phyloP scores from a whole-genome alignment of 2,329 filamentous ascomycete species.

The Beauveria varroae region DNA sequence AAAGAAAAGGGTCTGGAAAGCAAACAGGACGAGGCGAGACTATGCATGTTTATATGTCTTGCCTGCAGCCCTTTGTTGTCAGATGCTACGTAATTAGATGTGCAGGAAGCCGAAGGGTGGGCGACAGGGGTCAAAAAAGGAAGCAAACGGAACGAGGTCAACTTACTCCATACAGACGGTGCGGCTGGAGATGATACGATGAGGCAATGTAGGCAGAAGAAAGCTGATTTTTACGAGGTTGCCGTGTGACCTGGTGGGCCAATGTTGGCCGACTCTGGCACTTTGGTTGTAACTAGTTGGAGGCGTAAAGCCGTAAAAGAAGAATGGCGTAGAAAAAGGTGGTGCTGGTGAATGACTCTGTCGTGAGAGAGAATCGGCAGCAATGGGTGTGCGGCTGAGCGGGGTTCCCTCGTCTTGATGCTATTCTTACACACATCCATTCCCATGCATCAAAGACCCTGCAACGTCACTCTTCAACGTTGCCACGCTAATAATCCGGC shows the following conservation, averaged over 20 bases:
- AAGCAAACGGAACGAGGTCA: background rate
- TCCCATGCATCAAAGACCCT: too few relatives aligned
- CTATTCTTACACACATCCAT: slow-evolving; percentile 3
- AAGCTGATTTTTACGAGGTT: slow-evolving; percentile 6
- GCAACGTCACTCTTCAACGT: too few relatives aligned
- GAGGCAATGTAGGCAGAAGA: background rate
- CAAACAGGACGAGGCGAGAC: background rate
- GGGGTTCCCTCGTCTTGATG: background rate
- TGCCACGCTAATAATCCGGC: too few relatives aligned
- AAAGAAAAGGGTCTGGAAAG: background rate
- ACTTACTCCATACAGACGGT: background rate
- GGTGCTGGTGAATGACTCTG: background rate
- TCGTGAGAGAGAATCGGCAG: background rate
- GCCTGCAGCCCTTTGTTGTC: background rate
- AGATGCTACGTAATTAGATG: background rate
- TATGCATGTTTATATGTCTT: background rate
- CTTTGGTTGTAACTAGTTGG: too few relatives aligned
- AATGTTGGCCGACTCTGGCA: background rate
- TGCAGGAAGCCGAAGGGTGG: background rate
- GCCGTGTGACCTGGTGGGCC: slow-evolving; percentile 2
- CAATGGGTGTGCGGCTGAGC: background rate
- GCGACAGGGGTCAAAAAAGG: background rate
- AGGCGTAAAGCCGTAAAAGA: background rate
- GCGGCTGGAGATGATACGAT: background rate
- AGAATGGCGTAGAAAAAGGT: background rate